These are phyloP conservation scores for Saitoella complicata DNA, from an alignment of 805 yeast genomes.

Conservation along the genomic window DNA sequence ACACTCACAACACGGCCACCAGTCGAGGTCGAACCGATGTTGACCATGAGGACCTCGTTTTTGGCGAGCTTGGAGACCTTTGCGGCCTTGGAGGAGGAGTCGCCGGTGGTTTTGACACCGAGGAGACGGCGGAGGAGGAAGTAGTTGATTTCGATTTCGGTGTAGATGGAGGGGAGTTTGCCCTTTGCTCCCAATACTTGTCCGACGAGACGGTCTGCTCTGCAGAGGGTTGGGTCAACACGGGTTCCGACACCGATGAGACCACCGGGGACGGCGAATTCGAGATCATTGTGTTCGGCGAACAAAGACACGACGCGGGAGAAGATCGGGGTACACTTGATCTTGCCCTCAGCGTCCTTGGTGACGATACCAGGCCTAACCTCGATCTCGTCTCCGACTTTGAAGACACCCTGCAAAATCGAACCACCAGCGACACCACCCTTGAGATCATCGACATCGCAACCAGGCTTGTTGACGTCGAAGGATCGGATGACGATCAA, in stretches of 20 bases:
- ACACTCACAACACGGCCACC: constrained; percentile 98
- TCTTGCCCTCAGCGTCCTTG: constrained; percentile 72
- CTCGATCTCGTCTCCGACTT: constrained; percentile 95
- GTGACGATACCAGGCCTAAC: constrained; percentile 98
- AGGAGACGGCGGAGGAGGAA: constrained; percentile 89
- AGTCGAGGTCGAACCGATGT: constrained; percentile 97
- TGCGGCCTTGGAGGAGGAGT: constrained; percentile 68
- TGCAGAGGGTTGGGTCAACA: constrained; percentile 96
- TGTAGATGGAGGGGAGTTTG: constrained; percentile 85
- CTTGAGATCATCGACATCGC: constrained; percentile 88
- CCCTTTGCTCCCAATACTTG: constrained; percentile 98
- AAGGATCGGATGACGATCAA: constrained; percentile 94
- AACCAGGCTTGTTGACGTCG: constrained; percentile 98
- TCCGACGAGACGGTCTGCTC: constrained; percentile 98
- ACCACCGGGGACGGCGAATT: constrained; percentile 99
- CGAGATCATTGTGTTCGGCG: constrained; percentile 94
- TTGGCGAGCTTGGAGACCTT: constrained; percentile 87
- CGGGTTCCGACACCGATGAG: constrained; percentile 98
- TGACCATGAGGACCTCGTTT: constrained; percentile 95
- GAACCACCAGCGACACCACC: constrained; percentile 99
- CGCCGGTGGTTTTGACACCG: constrained; percentile 90
- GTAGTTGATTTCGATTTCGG: constrained; percentile 94
- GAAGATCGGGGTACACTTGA: constrained; percentile 90
- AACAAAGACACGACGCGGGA: constrained; percentile 85
- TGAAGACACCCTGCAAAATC: constrained; percentile 89